Evolutionary conservation across 2,329 filamentous ascomycete genomes (phyloP).

Genomic region (Exserohilum rostratum): DNA sequence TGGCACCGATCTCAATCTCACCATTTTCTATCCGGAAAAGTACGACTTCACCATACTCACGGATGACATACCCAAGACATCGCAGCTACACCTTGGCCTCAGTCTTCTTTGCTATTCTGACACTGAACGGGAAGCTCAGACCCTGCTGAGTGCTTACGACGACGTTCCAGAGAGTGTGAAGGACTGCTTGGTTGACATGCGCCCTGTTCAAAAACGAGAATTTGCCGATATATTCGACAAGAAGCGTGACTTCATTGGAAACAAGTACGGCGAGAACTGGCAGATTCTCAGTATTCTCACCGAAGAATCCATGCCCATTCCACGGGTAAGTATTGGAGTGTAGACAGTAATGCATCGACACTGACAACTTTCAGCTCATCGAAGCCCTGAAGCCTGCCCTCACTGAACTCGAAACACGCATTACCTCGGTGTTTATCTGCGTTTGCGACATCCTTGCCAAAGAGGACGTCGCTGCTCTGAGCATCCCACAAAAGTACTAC

Average conservation of each 20-base stretch:
- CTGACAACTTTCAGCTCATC: conserved; percentile 5
- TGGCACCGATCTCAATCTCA: conserved; percentile 4
- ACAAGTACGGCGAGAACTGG: neutral
- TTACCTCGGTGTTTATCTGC: conserved; percentile 11
- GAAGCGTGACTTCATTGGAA: neutral
- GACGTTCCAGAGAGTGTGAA: neutral
- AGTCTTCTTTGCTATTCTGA: neutral
- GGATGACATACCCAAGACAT: neutral
- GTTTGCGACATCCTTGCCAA: conserved; percentile 15
- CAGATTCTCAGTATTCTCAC: neutral
- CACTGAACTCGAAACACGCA: conserved; percentile 8
- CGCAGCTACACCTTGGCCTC: neutral
- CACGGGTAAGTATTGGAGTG: neutral
- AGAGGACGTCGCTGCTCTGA: conserved; percentile 13
- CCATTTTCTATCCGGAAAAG: conserved; percentile 4
- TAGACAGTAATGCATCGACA: neutral
- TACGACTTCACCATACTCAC: neutral
- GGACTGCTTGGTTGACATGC: neutral
- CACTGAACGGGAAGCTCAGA: neutral
- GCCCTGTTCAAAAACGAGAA: neutral
- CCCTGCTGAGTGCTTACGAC: neutral
- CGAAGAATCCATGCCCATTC: neutral
- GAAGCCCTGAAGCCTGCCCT: conserved; percentile 13
- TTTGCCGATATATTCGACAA: neutral
- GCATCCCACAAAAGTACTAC: conserved; percentile 23